Evolutionary conservation across 2,329 filamentous ascomycete genomes (phyloP).

Genomic region (Xylaria multiplex): DNA sequence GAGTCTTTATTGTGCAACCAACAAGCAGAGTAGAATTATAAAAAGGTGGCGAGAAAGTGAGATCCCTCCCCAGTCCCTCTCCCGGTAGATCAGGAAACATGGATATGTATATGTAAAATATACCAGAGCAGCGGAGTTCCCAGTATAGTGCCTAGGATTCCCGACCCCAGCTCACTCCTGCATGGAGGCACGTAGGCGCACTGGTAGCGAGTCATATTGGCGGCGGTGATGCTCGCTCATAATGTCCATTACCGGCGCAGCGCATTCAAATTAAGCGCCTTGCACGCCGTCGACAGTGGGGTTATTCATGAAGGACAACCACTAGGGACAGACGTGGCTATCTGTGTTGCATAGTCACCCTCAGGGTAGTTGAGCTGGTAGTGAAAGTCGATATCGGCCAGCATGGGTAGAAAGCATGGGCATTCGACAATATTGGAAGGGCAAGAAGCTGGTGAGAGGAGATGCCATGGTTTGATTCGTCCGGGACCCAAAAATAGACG

Average conservation of each 20-base stretch:
- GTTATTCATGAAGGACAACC: slow-evolving; percentile 39
- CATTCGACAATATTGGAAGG: slow-evolving; percentile 25
- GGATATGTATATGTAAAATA: slow-evolving; percentile 41
- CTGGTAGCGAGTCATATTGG: slow-evolving; percentile 27
- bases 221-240: slow-evolving; percentile 35
- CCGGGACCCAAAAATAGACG: slow-evolving; percentile 42
- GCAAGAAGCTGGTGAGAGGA: slow-evolving; percentile 27
- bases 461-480: slow-evolving; percentile 41
- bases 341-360: slow-evolving; percentile 28
- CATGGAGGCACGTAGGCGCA: slow-evolving; percentile 39
- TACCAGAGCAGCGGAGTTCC: slow-evolving; percentile 35
- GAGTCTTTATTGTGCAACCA: slow-evolving; percentile 23
- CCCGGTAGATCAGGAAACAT: slow-evolving; percentile 23
- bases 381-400: slow-evolving; percentile 10
- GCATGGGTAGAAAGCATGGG: slow-evolving; percentile 18
- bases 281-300: slow-evolving; percentile 41
- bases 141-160: slow-evolving; percentile 23
- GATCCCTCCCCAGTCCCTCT: slow-evolving; percentile 31
- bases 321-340: slow-evolving; percentile 36
- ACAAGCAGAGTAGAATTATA: slow-evolving; percentile 17
- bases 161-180: slow-evolving; percentile 22
- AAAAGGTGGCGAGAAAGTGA: slow-evolving; percentile 29
- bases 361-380: slow-evolving; percentile 30
- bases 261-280: slow-evolving; percentile 44
- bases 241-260: slow-evolving; percentile 35